Evolutionary conservation across 495 filamentous ascomycete genomes (phyloP), one percentile per base, ranked within the genome.

Genomic region (Penicillium odoratum): DNA sequence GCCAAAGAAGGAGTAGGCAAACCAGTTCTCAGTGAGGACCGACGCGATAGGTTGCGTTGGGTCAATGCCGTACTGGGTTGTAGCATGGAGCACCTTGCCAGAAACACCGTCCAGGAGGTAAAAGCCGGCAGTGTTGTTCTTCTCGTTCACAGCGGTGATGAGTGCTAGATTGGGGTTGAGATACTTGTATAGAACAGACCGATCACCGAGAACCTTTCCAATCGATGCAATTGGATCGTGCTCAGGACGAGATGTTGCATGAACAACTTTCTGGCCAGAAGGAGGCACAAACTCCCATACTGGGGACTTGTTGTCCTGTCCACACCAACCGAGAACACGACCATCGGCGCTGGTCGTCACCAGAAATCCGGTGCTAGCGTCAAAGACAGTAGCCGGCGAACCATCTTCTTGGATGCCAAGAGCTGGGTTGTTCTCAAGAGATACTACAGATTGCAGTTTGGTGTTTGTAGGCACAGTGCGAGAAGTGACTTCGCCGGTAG

Each of bases 131-230:
- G 79, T 70, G 25, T 68, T 46, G 16, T 60, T 48, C 50, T 74
- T 71, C 34, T 85, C 80, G 53, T 87, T 75, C 16, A 86, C 76
- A 7, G 91, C 83, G 1, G 90, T 90, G 51, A 97, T 78, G 0
- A 96, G 83, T 7, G 92, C 76, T 5, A 93, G 78, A 71, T 98
- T 97, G 1, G 90, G 87, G 73, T 92, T 94, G 26, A 99, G 76
- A 69, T 97, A 97, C 76, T 99, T 99, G 83, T 98, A 99, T 57
- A 96, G 81, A 42, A 99, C 94, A 1, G 86, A 88, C 18, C 94
- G 87, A 64, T 98, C 87, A 50, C 91, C 92, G 33, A 98, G 83
- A 18, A 96, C 94, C 57, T 90, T 88, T 46, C 95, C 94, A 55
- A 99, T 97, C 0, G 94, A 97, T 9, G 95, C 93, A 44, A 97